These are phyloP conservation scores for Lactuca sativa DNA, from an alignment of 129 eudicot species.

Conservation along the genomic window DNA sequence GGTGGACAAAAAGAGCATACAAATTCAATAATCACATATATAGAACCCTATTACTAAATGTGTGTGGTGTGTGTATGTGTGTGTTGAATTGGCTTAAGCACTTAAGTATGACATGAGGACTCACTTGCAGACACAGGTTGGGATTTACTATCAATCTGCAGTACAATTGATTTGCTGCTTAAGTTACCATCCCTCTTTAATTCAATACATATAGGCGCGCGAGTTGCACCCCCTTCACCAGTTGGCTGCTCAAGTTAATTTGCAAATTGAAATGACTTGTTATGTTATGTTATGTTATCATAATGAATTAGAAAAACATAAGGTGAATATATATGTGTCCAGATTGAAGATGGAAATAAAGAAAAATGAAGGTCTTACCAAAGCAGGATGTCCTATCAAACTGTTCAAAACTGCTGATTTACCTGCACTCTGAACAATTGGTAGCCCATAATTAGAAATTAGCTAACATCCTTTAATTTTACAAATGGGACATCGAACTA, in stretches of 20 bases:
- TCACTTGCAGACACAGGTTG: slow-evolving; percentile 98
- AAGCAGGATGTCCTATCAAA: slow-evolving; percentile 96
- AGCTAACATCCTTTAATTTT: slow-evolving; percentile 2
- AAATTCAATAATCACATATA: slow-evolving; percentile 20
- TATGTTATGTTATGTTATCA: not conserved
- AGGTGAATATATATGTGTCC: not conserved
- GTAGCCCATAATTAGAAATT: slow-evolving; percentile 21
- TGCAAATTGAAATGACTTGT: not conserved
- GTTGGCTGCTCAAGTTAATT: slow-evolving; percentile 68
- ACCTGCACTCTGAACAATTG: slow-evolving; percentile 81
- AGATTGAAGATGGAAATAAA: not conserved
- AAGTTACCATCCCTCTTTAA: slow-evolving; percentile 74
- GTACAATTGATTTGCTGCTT: slow-evolving; percentile 78
- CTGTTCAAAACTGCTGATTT: slow-evolving; percentile 99
- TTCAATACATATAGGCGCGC: slow-evolving; percentile 91
- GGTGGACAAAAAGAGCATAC: slow-evolving; percentile 23
- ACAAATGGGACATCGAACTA: not conserved
- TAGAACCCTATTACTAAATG: slow-evolving; percentile 17
- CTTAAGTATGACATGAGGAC: slow-evolving; percentile 34
- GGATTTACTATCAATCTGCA: slow-evolving; percentile 95
- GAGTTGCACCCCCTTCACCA: slow-evolving; percentile 99
- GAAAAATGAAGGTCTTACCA: slow-evolving; percentile 50
- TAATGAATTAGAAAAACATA: not conserved
- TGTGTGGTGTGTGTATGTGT: slow-evolving; percentile 1
- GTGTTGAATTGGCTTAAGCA: slow-evolving; percentile 16